A percentile compares a stretch with the other conserved stretches of the same genome.
Evolutionary conservation across 805 yeast species (phyloP).

Genomic region (Kazachstania psychrophila): DNA sequence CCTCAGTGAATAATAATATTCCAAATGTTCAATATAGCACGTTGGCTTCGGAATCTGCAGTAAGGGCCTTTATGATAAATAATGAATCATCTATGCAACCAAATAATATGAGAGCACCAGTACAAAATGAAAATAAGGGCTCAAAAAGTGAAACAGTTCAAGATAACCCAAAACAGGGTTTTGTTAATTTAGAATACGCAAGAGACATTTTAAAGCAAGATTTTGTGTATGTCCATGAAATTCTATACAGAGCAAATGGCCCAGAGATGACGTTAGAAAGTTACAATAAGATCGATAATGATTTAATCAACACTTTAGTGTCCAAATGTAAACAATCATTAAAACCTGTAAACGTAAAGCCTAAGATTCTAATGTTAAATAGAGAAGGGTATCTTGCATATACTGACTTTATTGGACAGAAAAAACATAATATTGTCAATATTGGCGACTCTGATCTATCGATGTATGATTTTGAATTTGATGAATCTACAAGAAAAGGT

Average conservation of each 20-base stretch:
- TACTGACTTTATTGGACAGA: conserved; percentile 3
- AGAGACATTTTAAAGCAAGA: conserved; percentile 21
- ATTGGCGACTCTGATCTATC: conserved; percentile 44
- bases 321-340: conserved; percentile 10
- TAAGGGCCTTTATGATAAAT: not conserved
- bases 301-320: conserved; percentile 18
- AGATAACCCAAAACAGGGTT: not conserved
- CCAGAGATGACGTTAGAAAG: conserved; percentile 19
- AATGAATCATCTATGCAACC: not conserved
- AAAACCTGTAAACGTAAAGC: conserved; percentile 5
- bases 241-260: conserved; percentile 19
- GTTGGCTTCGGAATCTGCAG: not conserved
- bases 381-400: conserved; percentile 17
- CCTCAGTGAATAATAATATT: not conserved
- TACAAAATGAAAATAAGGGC: not conserved
- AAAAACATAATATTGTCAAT: conserved; percentile 16
- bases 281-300: conserved; percentile 21
- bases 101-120: not conserved
- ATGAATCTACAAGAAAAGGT: conserved; percentile 48
- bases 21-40: not conserved
- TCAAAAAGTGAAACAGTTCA: too few relatives aligned
- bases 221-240: conserved; percentile 19
- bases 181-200: not conserved
- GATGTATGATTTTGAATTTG: conserved; percentile 75
- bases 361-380: conserved; percentile 14